Conservation (phyloP, 2,329 filamentous ascomycete genomes). For the Hysterium pulicare region DNA sequence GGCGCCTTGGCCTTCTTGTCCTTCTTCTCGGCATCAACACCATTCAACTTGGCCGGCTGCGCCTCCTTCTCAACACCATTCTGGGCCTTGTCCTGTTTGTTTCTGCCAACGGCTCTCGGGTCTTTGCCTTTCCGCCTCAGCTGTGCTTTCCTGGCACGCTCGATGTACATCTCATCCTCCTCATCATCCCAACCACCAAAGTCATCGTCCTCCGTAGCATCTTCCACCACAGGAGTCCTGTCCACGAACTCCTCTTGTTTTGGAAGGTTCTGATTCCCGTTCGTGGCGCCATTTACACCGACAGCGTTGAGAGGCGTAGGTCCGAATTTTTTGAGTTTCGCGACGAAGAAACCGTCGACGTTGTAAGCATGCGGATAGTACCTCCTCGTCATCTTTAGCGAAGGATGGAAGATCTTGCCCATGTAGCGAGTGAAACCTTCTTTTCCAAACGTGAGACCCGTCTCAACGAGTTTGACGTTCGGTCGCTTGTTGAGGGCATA, state of each 20-base stretch:
- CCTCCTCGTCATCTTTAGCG: conserved; percentile 66
- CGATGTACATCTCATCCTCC: conserved; percentile 48
- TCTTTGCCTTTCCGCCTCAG: conserved; percentile 48
- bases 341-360: conserved; percentile 97
- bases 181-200: conserved; percentile 52
- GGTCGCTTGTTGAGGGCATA: conserved; percentile 89
- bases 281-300: conserved; percentile 30
- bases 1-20: conserved; percentile 14
- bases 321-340: conserved; percentile 91
- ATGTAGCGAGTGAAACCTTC: conserved; percentile 89
- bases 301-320: conserved; percentile 65
- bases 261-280: conserved; percentile 32
- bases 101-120: conserved; percentile 34
- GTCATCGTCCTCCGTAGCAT: conserved; percentile 35
- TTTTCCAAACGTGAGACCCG: conserved; percentile 83
- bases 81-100: conserved; percentile 16
- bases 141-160: conserved; percentile 42
- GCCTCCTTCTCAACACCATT: conserved; percentile 23
- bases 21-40: conserved; percentile 8
- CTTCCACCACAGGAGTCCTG: conserved; percentile 62
- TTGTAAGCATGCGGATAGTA: conserved; percentile 76
- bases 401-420: conserved; percentile 86
- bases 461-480: conserved; percentile 90
- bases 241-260: conserved; percentile 53
- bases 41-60: conserved; percentile 9